These are phyloP conservation scores for Colletotrichum eremochloae DNA, from an alignment of 2,329 filamentous ascomycete species.

Conservation along the genomic window DNA sequence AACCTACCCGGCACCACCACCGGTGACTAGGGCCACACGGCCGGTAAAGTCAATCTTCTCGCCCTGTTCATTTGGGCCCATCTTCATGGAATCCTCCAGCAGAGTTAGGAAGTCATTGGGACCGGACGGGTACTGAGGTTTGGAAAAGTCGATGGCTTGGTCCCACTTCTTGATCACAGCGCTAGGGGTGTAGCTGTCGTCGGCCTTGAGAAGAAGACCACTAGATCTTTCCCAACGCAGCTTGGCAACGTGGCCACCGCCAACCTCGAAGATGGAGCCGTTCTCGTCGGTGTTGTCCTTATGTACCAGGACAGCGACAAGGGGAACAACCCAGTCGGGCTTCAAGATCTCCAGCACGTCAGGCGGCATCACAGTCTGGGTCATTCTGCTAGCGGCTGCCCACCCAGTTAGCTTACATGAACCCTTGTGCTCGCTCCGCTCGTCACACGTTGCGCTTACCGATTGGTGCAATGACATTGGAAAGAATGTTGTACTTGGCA, in stretches of 20 bases:
- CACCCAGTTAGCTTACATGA: slow-evolving; percentile 18
- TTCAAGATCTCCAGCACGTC: slow-evolving; percentile 87
- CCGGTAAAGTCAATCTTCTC: slow-evolving; percentile 85
- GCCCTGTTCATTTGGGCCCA: slow-evolving; percentile 78
- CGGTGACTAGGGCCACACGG: slow-evolving; percentile 88
- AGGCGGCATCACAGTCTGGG: slow-evolving; percentile 94
- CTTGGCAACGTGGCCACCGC: slow-evolving; percentile 93
- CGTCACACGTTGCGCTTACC: slow-evolving; percentile 50
- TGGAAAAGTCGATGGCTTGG: slow-evolving; percentile 86
- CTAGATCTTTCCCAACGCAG: slow-evolving; percentile 93
- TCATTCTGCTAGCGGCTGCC: slow-evolving; percentile 91
- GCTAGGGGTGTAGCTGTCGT: slow-evolving; percentile 87
- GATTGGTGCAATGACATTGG: slow-evolving; percentile 95
- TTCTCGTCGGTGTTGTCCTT: slow-evolving; percentile 85
- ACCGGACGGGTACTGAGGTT: slow-evolving; percentile 85
- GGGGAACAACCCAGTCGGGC: slow-evolving; percentile 94
- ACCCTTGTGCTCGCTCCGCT: slow-evolving; percentile 11
- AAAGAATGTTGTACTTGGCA: slow-evolving; percentile 95
- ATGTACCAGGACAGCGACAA: slow-evolving; percentile 91
- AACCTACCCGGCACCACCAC: slow-evolving; percentile 81
- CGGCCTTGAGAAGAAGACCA: slow-evolving; percentile 90
- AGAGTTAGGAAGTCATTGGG: slow-evolving; percentile 90
- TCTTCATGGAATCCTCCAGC: slow-evolving; percentile 85
- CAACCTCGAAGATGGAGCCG: slow-evolving; percentile 92
- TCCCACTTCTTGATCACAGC: slow-evolving; percentile 92